Base-by-base conservation (phyloP, 441 rosid species). In the Adansonia grandidieri region DNA sequence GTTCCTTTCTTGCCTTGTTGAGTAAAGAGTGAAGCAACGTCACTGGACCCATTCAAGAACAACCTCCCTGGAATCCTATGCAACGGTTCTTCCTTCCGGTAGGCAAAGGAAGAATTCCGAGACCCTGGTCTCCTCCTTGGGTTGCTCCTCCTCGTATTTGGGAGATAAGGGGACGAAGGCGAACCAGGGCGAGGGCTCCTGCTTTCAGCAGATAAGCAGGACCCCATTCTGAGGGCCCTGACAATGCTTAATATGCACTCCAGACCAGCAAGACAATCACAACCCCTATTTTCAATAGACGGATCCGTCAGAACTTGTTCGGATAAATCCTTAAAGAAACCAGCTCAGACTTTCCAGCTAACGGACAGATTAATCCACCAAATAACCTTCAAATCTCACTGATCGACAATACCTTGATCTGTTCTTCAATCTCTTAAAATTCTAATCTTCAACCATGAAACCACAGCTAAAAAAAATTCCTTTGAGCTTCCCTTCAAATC, bases 221-320 rank as follows among this genome's bases (percentile, higher is more conserved):
- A 96, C 92, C 99, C 99, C 99, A 96, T 96, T 86, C 89, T 88
- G n/a, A 96, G 98, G 98, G 99, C 98, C 95, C 98, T 94, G 95
- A 94, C 84, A 58, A 96, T 91, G 82, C 86, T 82, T 66, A 94
- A 75, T 82, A 96, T 70, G 96, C 99, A 96, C 86, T 96, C 99
- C 97, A 96, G 98, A 91, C 91, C 97, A 88, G 85, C 97, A 86
- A 82, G 73, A 79, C 86, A 90, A 71, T 85, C 84, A 83, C 78
- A 77, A 82, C 95, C 89, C 70, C 89, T 82, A 75, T 84, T 86
- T 80, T 87, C 95, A 58, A 85, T 78, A 44, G 94, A 82, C n/a
- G 90, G 82, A 91, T 88, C 95, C 94, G 87, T 87, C 80, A 85
- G 86, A n/a, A 70, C 85, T 61, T 74, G 58, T 77, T 78, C 69